Evolutionary conservation across 1,284 basidiomycete genomes (phyloP).

Genomic region (Trametes versicolor): DNA sequence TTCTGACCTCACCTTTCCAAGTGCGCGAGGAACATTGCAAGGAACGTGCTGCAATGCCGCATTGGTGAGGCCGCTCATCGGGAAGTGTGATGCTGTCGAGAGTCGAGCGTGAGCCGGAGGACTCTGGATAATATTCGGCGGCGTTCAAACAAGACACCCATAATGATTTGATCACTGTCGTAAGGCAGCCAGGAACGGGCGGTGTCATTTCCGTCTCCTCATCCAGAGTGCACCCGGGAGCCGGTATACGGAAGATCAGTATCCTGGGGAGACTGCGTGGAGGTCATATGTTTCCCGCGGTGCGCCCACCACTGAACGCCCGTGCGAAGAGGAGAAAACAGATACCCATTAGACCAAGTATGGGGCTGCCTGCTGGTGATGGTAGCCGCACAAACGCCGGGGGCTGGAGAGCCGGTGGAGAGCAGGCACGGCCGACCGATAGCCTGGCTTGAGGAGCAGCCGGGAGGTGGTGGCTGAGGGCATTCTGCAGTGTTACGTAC

Average conservation of each 20-base stretch:
- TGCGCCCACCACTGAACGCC: not conserved
- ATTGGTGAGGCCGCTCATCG: not conserved
- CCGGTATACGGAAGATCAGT: constrained; percentile 4
- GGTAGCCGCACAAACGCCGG: constrained; percentile 17
- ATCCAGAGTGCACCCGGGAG: not conserved
- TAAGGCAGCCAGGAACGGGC: constrained; percentile 12
- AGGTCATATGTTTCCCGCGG: constrained; percentile 20
- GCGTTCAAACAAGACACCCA: constrained; percentile 3
- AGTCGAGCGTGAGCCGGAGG: not conserved
- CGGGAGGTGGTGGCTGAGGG: not conserved
- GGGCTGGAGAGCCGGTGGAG: not conserved
- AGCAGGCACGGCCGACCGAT: not conserved
- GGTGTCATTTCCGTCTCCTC: not conserved
- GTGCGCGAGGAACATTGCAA: not conserved
- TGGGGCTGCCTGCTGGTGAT: not conserved
- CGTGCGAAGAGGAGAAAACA: constrained; percentile 1
- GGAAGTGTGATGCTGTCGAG: not conserved
- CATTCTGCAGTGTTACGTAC: constrained; percentile 28
- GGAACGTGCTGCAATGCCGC: not conserved
- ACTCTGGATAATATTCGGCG: constrained; percentile 1
- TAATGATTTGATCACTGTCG: constrained; percentile 11
- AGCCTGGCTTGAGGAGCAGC: constrained; percentile 9
- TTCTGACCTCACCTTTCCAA: not conserved
- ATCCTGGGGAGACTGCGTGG: not conserved
- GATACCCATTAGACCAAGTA: constrained; percentile 13